Evolutionary conservation across 352 stramenopile species (phyloP).

Genomic region (Phytophthora tentaculata): DNA sequence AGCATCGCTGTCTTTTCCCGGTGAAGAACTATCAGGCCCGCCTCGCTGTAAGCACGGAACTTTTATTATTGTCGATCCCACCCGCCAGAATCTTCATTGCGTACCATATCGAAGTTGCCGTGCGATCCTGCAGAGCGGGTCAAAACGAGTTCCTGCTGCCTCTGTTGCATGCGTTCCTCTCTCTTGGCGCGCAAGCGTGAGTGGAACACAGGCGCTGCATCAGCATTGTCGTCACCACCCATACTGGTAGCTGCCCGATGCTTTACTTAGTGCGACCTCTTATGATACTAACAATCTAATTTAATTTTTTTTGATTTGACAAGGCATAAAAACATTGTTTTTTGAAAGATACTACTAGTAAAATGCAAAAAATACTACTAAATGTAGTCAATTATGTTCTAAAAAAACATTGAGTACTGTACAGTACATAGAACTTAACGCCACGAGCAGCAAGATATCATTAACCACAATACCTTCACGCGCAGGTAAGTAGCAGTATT

Average conservation of each 20-base stretch:
- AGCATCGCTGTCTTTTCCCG: slow-evolving; percentile 4
- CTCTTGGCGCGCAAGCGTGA: slow-evolving; percentile 69
- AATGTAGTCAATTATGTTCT: no score
- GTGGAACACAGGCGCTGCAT: slow-evolving; percentile 36
- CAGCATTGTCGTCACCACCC: slow-evolving; percentile 11
- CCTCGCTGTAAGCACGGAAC: background rate
- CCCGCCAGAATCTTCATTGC: background rate
- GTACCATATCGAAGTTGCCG: slow-evolving; percentile 13
- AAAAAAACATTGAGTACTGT: no score
- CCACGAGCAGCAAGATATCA: no score
- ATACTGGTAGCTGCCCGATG: no score
- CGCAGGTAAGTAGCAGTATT: no score
- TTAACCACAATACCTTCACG: no score
- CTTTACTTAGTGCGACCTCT: slow-evolving; percentile 12
- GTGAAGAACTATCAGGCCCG: background rate
- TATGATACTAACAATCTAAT: no score
- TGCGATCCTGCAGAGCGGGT: slow-evolving; percentile 8
- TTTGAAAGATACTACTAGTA: no score
- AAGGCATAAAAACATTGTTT: no score
- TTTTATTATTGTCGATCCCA: background rate
- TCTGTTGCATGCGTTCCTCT: slow-evolving; percentile 48
- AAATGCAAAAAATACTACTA: no score
- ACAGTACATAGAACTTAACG: no score
- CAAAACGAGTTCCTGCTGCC: slow-evolving; percentile 24
- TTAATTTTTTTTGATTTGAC: no score